phyloP scores from a whole-genome alignment of 2,329 filamentous ascomycete species.

The Phoma herbarum region DNA sequence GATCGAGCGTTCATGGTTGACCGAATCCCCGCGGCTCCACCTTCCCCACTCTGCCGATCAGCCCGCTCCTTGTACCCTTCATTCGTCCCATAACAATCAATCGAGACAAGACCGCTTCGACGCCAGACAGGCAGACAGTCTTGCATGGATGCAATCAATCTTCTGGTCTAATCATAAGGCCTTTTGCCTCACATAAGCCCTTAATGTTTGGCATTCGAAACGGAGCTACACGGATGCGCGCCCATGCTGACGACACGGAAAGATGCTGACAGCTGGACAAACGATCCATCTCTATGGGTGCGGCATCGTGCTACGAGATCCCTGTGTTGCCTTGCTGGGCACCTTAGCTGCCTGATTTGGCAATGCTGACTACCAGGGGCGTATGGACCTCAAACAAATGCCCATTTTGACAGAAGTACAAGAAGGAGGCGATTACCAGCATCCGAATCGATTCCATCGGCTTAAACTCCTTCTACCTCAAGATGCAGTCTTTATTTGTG shows the following conservation, averaged over 20 bases:
- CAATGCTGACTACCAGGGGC: slow-evolving; percentile 2
- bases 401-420: not conserved
- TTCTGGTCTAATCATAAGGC: not conserved
- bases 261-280: not conserved
- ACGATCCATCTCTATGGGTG: not conserved
- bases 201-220: not conserved
- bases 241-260: not conserved
- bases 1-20: not conserved
- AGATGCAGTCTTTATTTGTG: slow-evolving; percentile 2
- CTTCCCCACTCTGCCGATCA: not conserved
- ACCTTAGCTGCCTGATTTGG: slow-evolving; percentile 1
- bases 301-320: not conserved
- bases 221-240: not conserved
- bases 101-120: not conserved
- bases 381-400: not conserved
- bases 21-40: not conserved
- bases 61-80: not conserved
- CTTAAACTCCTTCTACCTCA: not conserved
- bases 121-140: not conserved
- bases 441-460: not conserved
- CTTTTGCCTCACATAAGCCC: slow-evolving; percentile 10
- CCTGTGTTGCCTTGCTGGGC: not conserved
- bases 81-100: not conserved
- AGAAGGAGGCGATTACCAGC: not conserved
- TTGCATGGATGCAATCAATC: not conserved